phyloP scores from a whole-genome alignment of 2,329 filamentous ascomycete genomes.

The Clarireedia homoeocarpa region DNA sequence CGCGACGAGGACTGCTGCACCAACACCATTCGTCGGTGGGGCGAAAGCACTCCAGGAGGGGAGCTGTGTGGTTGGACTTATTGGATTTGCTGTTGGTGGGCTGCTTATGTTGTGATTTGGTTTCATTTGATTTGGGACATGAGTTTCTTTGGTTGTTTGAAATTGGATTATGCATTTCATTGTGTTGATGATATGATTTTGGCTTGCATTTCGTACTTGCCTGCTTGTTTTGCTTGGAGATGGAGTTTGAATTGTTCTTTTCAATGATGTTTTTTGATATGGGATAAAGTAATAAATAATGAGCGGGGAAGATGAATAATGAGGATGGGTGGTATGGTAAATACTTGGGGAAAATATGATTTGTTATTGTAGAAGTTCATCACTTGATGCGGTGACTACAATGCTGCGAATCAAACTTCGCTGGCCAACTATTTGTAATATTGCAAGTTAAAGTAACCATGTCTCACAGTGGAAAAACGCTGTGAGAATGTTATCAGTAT shows the following conservation, averaged over 20 bases:
- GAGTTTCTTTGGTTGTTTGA: not conserved
- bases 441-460: no score
- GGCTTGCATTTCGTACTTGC: not conserved
- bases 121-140: not conserved
- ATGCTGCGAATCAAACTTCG: no score
- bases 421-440: no score
- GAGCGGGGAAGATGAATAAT: not conserved
- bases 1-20: not conserved
- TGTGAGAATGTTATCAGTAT: no score
- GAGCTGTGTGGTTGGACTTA: not conserved
- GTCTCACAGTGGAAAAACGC: no score
- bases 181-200: not conserved
- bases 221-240: not conserved
- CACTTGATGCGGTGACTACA: no score
- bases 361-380: not conserved
- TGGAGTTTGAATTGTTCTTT: not conserved
- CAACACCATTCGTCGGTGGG: not conserved
- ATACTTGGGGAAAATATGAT: not conserved
- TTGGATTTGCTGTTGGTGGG: conserved; percentile 3
- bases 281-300: no score
- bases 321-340: not conserved
- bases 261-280: no score
- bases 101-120: conserved; percentile 4
- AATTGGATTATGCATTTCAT: not conserved
- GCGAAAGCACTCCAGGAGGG: not conserved